Percentiles rank a stretch among this genome's conserved stretches.
Conservation (phyloP, 495 filamentous ascomycete species). For the Hypoxylon cercidicola region DNA sequence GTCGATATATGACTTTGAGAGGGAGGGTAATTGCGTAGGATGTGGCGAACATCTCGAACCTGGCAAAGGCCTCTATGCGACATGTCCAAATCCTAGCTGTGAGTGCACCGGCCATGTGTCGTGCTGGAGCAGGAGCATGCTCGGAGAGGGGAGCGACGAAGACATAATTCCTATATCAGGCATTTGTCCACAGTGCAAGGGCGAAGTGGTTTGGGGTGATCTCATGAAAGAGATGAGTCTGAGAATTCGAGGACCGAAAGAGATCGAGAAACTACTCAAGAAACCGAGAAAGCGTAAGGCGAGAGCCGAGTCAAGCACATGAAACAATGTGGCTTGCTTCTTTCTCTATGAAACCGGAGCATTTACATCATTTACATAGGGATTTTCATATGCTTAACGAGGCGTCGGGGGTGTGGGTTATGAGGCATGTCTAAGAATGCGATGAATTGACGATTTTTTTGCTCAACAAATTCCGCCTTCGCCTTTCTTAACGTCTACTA, state of each 20-base stretch:
- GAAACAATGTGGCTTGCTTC: neutral
- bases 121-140: conserved; percentile 77
- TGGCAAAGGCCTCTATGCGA: conserved; percentile 64
- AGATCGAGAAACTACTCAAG: conserved; percentile 71
- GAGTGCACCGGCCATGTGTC: conserved; percentile 74
- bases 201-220: conserved; percentile 73
- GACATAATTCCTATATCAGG: conserved; percentile 75
- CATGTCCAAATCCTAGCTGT: conserved; percentile 76
- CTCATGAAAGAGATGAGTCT: conserved; percentile 85
- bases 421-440: neutral
- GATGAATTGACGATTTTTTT: neutral
- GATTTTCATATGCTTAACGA: conserved; percentile 13
- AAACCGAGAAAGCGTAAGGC: conserved; percentile 53
- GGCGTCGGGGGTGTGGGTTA: conserved; percentile 9
- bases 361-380: neutral
- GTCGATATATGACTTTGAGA: conserved; percentile 68
- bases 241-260: conserved; percentile 71
- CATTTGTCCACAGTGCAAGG: conserved; percentile 75
- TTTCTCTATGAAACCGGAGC: neutral
- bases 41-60: conserved; percentile 65
- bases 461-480: too few species aligned
- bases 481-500: too few species aligned
- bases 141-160: conserved; percentile 57
- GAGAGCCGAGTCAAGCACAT: conserved; percentile 25
- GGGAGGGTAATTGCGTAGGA: conserved; percentile 68